These are phyloP conservation scores for Backusella sp. DNA, from an alignment of 192 early-diverging fungal genomes.

Conservation along the genomic window DNA sequence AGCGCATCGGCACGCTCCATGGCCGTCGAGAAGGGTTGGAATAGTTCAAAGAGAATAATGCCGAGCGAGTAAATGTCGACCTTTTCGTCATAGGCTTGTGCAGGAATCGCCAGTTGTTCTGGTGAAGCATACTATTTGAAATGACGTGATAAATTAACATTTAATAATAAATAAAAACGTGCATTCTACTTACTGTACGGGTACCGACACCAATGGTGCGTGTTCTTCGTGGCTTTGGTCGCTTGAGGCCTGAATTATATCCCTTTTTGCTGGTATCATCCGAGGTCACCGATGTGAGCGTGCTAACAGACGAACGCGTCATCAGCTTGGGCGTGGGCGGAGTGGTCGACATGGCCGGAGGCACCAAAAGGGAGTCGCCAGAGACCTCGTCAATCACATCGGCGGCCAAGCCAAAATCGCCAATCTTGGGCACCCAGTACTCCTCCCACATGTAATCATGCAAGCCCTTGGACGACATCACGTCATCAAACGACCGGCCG, in stretches of 20 bases:
- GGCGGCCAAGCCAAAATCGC: constrained; percentile 96
- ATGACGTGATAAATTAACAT: not conserved
- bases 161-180: not conserved
- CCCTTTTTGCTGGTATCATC: constrained; percentile 3
- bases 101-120: constrained; percentile 64
- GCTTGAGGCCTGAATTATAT: not conserved
- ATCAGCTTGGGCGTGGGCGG: not conserved
- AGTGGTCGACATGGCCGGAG: not conserved
- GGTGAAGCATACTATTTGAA: constrained; percentile 73
- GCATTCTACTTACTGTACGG: constrained; percentile 51
- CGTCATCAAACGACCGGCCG: constrained; percentile 19
- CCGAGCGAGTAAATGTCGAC: constrained; percentile 95
- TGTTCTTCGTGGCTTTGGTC: constrained; percentile 9
- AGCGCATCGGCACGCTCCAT: constrained; percentile 88
- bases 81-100: constrained; percentile 66
- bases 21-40: constrained; percentile 80
- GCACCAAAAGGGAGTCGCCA: constrained; percentile 6
- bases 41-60: constrained; percentile 95
- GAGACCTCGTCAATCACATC: constrained; percentile 38
- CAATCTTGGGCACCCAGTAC: constrained; percentile 72
- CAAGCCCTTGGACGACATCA: constrained; percentile 13
- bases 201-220: constrained; percentile 74
- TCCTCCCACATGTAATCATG: constrained; percentile 40
- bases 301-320: not conserved
- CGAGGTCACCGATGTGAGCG: not conserved